Conservation (phyloP, 257 asterid species). For the Gentiana macrophylla region DNA sequence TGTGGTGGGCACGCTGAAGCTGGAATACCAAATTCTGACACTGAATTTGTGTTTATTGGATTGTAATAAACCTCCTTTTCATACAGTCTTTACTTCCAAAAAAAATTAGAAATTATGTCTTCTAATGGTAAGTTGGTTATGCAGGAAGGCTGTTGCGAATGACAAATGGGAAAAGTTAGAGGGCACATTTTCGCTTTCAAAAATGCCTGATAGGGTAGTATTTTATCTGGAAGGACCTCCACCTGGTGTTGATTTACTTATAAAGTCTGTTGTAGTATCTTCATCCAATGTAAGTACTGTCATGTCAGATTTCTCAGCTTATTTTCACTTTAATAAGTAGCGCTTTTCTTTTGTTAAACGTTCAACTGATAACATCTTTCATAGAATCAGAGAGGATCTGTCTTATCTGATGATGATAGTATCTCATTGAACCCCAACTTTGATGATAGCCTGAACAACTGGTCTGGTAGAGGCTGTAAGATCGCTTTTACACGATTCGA, state of each 20-base stretch:
- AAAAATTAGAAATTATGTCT: not conserved
- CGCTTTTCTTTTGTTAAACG: not conserved
- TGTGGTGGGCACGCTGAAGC: slow-evolving; percentile 59
- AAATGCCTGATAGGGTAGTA: slow-evolving; percentile 42
- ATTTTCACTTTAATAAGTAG: not conserved
- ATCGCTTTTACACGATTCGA: slow-evolving; percentile 47
- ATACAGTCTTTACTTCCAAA: slow-evolving; percentile 3
- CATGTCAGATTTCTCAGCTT: slow-evolving; percentile 31
- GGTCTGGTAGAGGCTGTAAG: slow-evolving; percentile 93
- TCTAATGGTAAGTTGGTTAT: slow-evolving; percentile 11
- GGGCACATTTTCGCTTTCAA: slow-evolving; percentile 52
- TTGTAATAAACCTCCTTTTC: slow-evolving; percentile 28
- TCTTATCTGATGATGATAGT: slow-evolving; percentile 34
- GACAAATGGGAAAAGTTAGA: slow-evolving; percentile 61
- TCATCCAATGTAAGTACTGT: slow-evolving; percentile 15
- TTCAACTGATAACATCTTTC: slow-evolving; percentile 11
- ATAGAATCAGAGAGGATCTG: slow-evolving; percentile 25
- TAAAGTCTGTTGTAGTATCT: slow-evolving; percentile 49
- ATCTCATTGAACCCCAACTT: slow-evolving; percentile 57
- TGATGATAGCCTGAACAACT: slow-evolving; percentile 58
- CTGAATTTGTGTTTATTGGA: slow-evolving; percentile 49
- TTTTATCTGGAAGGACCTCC: slow-evolving; percentile 87
- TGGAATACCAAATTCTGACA: slow-evolving; percentile 41
- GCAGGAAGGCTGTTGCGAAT: slow-evolving; percentile 47
- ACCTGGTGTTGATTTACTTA: slow-evolving; percentile 60